Percentiles rank a stretch among this genome's conserved stretches.
phyloP scores from a whole-genome alignment of 2,329 filamentous ascomycete species.

The Ophiostoma sp. region DNA sequence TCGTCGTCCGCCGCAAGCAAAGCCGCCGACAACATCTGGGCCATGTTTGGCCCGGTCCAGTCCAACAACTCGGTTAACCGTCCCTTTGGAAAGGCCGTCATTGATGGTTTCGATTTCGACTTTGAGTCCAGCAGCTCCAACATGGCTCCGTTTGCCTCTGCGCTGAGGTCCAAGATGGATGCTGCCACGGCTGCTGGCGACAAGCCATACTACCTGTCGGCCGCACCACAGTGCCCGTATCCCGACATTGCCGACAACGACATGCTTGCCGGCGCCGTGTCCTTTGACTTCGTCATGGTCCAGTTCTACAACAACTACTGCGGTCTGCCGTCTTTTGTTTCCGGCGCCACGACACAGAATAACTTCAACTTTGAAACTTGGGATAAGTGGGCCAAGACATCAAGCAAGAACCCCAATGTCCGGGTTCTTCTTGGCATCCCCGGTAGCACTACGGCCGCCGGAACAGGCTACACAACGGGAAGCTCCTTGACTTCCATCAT shows the following conservation, averaged over 20 bases:
- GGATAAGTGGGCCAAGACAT: slow-evolving; percentile 64
- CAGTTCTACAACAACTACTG: slow-evolving; percentile 73
- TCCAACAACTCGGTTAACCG: slow-evolving; percentile 51
- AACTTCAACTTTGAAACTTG: slow-evolving; percentile 64
- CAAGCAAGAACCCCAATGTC: slow-evolving; percentile 58
- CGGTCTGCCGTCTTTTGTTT: slow-evolving; percentile 54
- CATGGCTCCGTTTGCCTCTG: slow-evolving; percentile 60
- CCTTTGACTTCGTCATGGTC: slow-evolving; percentile 61
- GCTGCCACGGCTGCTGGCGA: slow-evolving; percentile 46
- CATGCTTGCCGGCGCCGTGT: slow-evolving; percentile 55
- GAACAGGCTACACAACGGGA: slow-evolving; percentile 55
- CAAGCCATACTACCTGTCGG: slow-evolving; percentile 60
- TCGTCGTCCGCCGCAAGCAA: slow-evolving; percentile 52
- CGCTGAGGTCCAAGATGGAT: slow-evolving; percentile 58
- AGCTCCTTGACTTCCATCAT: slow-evolving; percentile 52
- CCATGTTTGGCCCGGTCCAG: slow-evolving; percentile 64
- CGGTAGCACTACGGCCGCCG: slow-evolving; percentile 51
- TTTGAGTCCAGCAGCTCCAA: slow-evolving; percentile 63
- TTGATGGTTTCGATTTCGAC: slow-evolving; percentile 79
- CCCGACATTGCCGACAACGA: slow-evolving; percentile 61
- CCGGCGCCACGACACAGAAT: slow-evolving; percentile 46
- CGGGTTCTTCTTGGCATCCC: slow-evolving; percentile 64
- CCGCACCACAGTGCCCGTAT: slow-evolving; percentile 68
- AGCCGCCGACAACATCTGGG: slow-evolving; percentile 66
- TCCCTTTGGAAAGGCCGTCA: slow-evolving; percentile 64